phyloP scores from a whole-genome alignment of 768 basidiomycete genomes.

The Infundibulicybe gibba region DNA sequence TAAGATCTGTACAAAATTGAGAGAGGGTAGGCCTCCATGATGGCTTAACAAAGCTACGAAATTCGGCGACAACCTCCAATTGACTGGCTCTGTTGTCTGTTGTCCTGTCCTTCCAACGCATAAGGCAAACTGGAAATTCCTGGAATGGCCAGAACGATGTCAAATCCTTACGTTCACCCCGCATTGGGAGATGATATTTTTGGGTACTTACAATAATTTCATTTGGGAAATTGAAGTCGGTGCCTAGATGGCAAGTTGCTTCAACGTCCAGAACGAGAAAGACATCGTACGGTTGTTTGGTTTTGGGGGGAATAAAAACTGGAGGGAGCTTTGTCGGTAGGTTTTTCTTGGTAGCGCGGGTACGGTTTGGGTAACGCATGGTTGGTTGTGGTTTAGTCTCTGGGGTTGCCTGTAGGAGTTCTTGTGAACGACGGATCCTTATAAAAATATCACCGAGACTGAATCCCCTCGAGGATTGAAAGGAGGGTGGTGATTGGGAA shows the following conservation, averaged over 20 bases:
- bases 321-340: constrained; percentile 4
- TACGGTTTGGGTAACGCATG: constrained; percentile 11
- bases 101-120: constrained; percentile 74
- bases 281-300: constrained; percentile 57
- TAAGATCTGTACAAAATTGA: constrained; percentile 81
- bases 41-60: constrained; percentile 84
- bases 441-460: constrained; percentile 5
- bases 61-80: constrained; percentile 75
- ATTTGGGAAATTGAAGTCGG: constrained; percentile 82
- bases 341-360: constrained; percentile 10
- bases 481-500: neutral
- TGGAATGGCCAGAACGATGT: constrained; percentile 22
- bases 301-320: constrained; percentile 8
- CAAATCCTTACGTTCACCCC: neutral
- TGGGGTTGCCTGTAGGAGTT: neutral
- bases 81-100: constrained; percentile 45
- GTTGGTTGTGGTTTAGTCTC: neutral
- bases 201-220: constrained; percentile 82
- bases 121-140: constrained; percentile 92
- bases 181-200: constrained; percentile 1
- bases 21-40: constrained; percentile 83
- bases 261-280: constrained; percentile 91
- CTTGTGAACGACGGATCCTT: constrained; percentile 2
- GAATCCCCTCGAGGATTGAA: neutral
- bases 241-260: constrained; percentile 71